phyloP scores from a whole-genome alignment of 2,329 filamentous ascomycete genomes.

The Onygenales sp. region DNA sequence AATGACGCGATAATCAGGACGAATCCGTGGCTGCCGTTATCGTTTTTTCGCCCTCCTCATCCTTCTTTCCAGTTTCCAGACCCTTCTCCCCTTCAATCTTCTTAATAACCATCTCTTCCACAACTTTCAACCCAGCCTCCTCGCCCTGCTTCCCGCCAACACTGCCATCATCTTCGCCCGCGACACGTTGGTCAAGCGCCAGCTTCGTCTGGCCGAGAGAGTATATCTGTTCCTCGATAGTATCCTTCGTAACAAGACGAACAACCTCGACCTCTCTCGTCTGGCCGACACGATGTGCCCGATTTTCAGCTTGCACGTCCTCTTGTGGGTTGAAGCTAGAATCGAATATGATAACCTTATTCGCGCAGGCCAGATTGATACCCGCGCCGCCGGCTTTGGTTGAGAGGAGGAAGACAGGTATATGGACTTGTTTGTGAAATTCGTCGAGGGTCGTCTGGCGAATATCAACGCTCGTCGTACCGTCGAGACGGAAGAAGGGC shows the following conservation, averaged over 20 bases:
- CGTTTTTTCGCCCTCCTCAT: slow-evolving; percentile 4
- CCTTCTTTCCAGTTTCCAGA: neutral
- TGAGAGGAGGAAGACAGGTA: slow-evolving; percentile 85
- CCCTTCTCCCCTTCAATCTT: slow-evolving; percentile 20
- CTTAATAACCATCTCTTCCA: slow-evolving; percentile 42
- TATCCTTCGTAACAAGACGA: slow-evolving; percentile 66
- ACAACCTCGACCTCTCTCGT: slow-evolving; percentile 84
- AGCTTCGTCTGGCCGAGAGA: slow-evolving; percentile 87
- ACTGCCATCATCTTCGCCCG: slow-evolving; percentile 47
- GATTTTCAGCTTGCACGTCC: slow-evolving; percentile 95
- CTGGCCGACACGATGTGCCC: slow-evolving; percentile 90
- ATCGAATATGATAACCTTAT: slow-evolving; percentile 97
- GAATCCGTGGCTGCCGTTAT: neutral
- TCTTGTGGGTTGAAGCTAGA: slow-evolving; percentile 97
- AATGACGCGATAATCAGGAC: neutral
- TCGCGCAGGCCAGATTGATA: slow-evolving; percentile 89
- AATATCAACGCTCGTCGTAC: slow-evolving; percentile 68
- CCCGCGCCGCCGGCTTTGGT: slow-evolving; percentile 94
- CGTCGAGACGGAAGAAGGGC: slow-evolving; percentile 76
- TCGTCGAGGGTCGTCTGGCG: slow-evolving; percentile 82
- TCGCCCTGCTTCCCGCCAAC: slow-evolving; percentile 43
- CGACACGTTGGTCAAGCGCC: slow-evolving; percentile 68
- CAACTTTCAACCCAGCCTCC: slow-evolving; percentile 39
- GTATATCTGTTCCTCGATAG: slow-evolving; percentile 90
- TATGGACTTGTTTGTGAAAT: slow-evolving; percentile 65